These are phyloP conservation scores for Pachysolen tannophilus DNA, from an alignment of 805 yeast genomes.

Conservation along the genomic window DNA sequence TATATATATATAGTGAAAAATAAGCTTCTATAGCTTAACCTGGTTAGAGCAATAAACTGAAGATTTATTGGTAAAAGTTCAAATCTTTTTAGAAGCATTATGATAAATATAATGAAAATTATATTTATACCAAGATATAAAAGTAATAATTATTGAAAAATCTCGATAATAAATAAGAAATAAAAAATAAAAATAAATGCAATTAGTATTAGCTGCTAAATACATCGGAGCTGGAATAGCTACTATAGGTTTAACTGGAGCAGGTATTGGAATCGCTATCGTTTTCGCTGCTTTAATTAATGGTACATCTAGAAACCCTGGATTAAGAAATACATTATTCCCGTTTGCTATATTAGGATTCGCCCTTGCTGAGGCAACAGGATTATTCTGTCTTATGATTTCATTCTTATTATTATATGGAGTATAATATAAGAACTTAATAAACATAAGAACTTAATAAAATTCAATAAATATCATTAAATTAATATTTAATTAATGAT, in stretches of 20 bases:
- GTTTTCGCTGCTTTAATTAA: too few relatives aligned
- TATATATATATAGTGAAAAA: background rate
- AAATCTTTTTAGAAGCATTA: conserved; percentile 1
- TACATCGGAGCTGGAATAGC: too few relatives aligned
- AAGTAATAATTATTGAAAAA: background rate
- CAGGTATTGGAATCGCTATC: too few relatives aligned
- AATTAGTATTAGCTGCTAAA: too few relatives aligned
- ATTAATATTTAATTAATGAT: too few relatives aligned
- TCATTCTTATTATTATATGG: conserved; percentile 3
- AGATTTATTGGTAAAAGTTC: background rate
- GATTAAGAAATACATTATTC: too few relatives aligned
- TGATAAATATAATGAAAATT: conserved; percentile 2
- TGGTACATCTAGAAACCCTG: too few relatives aligned
- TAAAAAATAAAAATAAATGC: background rate
- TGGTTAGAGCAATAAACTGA: conserved; percentile 4
- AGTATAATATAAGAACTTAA: conserved; percentile 1
- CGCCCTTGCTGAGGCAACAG: background rate
- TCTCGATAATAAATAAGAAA: background rate
- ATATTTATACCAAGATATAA: background rate
- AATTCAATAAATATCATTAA: too few relatives aligned
- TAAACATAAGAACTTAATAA: too few relatives aligned
- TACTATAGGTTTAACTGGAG: too few relatives aligned
- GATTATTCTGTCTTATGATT: conserved; percentile 1
- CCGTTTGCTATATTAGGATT: too few relatives aligned
- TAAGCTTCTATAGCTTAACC: conserved; percentile 6